phyloP scores from a whole-genome alignment of 805 yeast species.

The Nakazawaea holstii region DNA sequence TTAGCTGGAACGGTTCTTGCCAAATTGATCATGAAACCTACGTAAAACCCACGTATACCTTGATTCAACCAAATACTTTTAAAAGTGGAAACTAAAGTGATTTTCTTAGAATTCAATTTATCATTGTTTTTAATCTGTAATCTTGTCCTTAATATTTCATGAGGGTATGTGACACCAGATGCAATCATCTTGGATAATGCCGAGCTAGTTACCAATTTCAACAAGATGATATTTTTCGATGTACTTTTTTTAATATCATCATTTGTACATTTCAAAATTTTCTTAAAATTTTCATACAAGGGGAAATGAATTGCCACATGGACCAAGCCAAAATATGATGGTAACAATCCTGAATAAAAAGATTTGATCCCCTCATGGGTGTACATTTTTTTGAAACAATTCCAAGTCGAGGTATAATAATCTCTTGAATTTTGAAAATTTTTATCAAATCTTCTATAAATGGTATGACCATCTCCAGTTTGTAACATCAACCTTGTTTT shows the following conservation, averaged over 20 bases:
- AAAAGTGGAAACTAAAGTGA: constrained; percentile 26
- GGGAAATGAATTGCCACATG: constrained; percentile 98
- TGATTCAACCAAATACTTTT: constrained; percentile 50
- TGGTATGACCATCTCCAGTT: constrained; percentile 41
- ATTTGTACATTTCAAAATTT: constrained; percentile 31
- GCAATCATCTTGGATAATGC: constrained; percentile 85
- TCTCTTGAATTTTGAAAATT: constrained; percentile 15
- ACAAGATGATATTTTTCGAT: constrained; percentile 11
- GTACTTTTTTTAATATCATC: constrained; percentile 13
- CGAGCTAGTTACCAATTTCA: constrained; percentile 60
- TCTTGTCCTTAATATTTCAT: constrained; percentile 88
- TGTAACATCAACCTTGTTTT: constrained; percentile 93
- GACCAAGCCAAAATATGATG: constrained; percentile 82
- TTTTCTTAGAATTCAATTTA: constrained; percentile 1
- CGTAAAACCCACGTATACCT: constrained; percentile 79
- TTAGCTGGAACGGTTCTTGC: constrained; percentile 91
- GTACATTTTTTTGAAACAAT: constrained; percentile 80
- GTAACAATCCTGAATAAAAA: constrained; percentile 85
- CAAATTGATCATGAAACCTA: constrained; percentile 83
- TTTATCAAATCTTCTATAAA: constrained; percentile 26
- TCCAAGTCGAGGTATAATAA: constrained; percentile 70
- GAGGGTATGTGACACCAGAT: constrained; percentile 86
- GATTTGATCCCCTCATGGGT: constrained; percentile 71
- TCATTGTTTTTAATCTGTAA: constrained; percentile 53
- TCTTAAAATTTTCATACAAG: constrained; percentile 77